Conservation (phyloP, 305 asterid genomes). For the Fraxinus paxiana region DNA sequence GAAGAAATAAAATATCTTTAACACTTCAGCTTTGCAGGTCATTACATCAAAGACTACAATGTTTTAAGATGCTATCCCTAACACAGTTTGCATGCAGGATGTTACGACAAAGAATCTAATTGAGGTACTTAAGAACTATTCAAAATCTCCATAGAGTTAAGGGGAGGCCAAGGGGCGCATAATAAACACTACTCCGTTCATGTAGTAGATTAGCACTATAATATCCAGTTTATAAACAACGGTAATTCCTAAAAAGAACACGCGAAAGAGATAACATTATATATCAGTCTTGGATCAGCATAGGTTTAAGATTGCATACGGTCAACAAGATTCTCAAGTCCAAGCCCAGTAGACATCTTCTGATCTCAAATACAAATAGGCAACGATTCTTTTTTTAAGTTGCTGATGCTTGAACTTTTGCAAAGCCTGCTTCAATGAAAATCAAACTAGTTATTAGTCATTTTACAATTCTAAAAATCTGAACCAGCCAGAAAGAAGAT, state of each 20-base stretch:
- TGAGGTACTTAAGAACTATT: neutral
- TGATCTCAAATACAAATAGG: conserved; percentile 17
- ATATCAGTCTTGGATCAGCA: conserved; percentile 2
- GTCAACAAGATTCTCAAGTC: conserved; percentile 78
- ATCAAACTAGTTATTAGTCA: conserved; percentile 4
- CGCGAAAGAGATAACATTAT: conserved; percentile 1
- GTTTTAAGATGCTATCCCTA: neutral
- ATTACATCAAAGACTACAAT: neutral
- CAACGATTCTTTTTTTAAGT: conserved; percentile 16
- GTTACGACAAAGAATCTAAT: neutral
- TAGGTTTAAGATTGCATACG: conserved; percentile 41
- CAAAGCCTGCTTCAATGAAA: conserved; percentile 25
- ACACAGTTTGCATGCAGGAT: neutral
- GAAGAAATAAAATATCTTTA: neutral
- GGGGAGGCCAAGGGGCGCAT: neutral
- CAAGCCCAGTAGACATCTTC: conserved; percentile 62
- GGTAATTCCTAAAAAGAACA: neutral
- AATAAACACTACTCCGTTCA: neutral
- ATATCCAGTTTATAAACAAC: neutral
- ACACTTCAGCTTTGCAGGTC: neutral
- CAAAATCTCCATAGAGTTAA: neutral
- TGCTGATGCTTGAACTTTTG: conserved; percentile 4
- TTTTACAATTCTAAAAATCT: neutral
- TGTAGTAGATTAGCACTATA: neutral
- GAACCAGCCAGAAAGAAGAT: neutral